phyloP scores from a whole-genome alignment of 176 grass and related monocot genomes.

The Areca catechu region DNA sequence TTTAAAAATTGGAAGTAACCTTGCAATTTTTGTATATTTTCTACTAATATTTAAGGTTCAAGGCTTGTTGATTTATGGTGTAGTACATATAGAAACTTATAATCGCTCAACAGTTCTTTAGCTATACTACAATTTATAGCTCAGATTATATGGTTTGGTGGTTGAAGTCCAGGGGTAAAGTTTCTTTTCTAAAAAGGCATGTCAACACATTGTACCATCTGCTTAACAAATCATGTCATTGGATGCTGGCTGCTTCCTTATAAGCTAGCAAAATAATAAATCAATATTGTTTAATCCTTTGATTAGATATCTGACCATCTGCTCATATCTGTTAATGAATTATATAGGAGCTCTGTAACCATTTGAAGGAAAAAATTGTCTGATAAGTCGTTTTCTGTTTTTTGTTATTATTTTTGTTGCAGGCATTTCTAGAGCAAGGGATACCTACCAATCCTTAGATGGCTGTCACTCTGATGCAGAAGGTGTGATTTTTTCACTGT shows the following conservation, averaged over 20 bases:
- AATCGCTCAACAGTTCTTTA: too few species aligned
- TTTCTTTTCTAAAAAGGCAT: slow-evolving; percentile 15
- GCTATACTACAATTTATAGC: too few species aligned
- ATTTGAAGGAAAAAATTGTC: slow-evolving; percentile 12
- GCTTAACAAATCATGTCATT: slow-evolving; percentile 12
- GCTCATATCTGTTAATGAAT: slow-evolving; percentile 1
- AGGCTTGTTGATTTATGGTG: too few species aligned
- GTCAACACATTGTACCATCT: slow-evolving; percentile 8
- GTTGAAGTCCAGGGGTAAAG: too few species aligned
- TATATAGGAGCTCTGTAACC: not conserved
- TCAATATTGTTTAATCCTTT: not conserved
- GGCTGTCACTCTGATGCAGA: slow-evolving; percentile 82
- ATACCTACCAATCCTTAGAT: slow-evolving; percentile 67
- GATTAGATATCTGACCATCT: slow-evolving; percentile 16
- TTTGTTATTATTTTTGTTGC: slow-evolving; percentile 24
- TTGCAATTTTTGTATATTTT: too few species aligned
- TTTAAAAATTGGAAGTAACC: too few species aligned
- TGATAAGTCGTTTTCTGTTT: not conserved
- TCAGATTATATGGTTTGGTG: too few species aligned
- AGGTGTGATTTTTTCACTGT: slow-evolving; percentile 42
- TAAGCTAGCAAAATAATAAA: slow-evolving; percentile 10
- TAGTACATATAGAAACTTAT: too few species aligned
- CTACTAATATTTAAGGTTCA: too few species aligned
- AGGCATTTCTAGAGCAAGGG: slow-evolving; percentile 94
- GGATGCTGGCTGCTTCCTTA: slow-evolving; percentile 27